Evolutionary conservation across 2,329 filamentous ascomycete species (phyloP), one percentile per base, ranked within the genome.

Genomic region (Dactylonectria estremocensis): DNA sequence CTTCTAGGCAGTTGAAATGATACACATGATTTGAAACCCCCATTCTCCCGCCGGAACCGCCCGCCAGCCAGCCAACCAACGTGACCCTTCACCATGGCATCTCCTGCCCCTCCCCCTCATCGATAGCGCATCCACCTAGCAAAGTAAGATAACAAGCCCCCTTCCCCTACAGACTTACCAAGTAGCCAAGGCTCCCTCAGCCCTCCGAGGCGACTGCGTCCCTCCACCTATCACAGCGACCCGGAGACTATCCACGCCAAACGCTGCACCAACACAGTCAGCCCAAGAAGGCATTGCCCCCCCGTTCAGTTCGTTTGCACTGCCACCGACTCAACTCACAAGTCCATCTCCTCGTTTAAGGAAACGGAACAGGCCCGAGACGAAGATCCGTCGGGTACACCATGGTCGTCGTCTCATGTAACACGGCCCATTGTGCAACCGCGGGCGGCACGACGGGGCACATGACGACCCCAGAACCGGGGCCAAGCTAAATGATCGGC

Each of bases 61-160:
- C 49, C 33, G 14, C 40, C 40, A 31, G 24, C 20, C 5, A 46
- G 7, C n/a, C 33, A 8, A 2, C 8, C 22, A 56, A 28, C 52
- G 45, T 57, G 52, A 57, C 46, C 20, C 8, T 40, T 40, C 3
- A 20, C 16, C 45, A 37, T 55, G 24, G 18, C 63, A 53, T 31
- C 49, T 45, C 55, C 57, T 43, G 49, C 37, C 40, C 33, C 62
- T 50, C 49, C 24, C 52, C 58, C 54, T 31, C 62, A 18, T 24
- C 60, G 43, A 43, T 60, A 48, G 31, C 49, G 49, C 55, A 33
- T 14, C 48, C 40, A n/a, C 35, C 54, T 48, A 59, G 33, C 22
- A 65, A 60, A 50, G 56, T 60, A 31, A 56, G 56, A 65, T 65
- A 54, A 65, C 40, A 56, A 53, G 52, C 53, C 31, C 63, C 53